phyloP scores from a whole-genome alignment of 805 yeast species.

The Sugiyamaella marilandica region DNA sequence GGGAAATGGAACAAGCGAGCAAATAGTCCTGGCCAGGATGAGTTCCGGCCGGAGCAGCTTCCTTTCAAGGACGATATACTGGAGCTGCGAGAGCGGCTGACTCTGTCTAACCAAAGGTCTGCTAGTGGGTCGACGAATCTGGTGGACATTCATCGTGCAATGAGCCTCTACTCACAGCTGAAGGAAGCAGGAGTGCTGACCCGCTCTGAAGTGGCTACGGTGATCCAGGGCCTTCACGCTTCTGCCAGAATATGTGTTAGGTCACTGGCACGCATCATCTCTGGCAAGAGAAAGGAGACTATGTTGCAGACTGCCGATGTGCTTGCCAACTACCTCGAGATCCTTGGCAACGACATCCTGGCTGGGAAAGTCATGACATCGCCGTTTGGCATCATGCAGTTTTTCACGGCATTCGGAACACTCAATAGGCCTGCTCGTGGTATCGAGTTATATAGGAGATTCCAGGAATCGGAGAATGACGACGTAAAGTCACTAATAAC shows the following conservation, averaged over 20 bases:
- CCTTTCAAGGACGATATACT: slow-evolving; percentile 11
- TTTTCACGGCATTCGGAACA: slow-evolving; percentile 20
- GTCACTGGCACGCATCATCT: slow-evolving; percentile 12
- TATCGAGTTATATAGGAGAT: slow-evolving; percentile 13
- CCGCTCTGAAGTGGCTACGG: slow-evolving; percentile 14
- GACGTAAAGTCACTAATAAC: slow-evolving; percentile 2
- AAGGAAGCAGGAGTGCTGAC: slow-evolving; percentile 12
- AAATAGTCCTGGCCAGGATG: background rate
- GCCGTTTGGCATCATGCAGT: slow-evolving; percentile 21
- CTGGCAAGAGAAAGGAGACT: slow-evolving; percentile 12
- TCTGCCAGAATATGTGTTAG: slow-evolving; percentile 16
- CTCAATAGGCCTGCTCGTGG: slow-evolving; percentile 18
- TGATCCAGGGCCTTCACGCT: slow-evolving; percentile 22
- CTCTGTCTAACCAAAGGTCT: slow-evolving; percentile 19
- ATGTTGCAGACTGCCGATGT: slow-evolving; percentile 2
- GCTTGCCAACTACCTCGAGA: slow-evolving; percentile 14
- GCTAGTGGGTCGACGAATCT: slow-evolving; percentile 10
- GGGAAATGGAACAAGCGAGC: background rate
- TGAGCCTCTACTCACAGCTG: slow-evolving; percentile 19
- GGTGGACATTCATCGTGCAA: slow-evolving; percentile 19
- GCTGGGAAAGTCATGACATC: slow-evolving; percentile 13
- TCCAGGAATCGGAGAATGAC: slow-evolving; percentile 6
- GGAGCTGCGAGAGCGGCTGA: slow-evolving; percentile 17
- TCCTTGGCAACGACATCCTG: slow-evolving; percentile 17
- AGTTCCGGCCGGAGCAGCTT: background rate